Conservation (phyloP, 345 rosid species). For the Chamaenerion angustifolium region DNA sequence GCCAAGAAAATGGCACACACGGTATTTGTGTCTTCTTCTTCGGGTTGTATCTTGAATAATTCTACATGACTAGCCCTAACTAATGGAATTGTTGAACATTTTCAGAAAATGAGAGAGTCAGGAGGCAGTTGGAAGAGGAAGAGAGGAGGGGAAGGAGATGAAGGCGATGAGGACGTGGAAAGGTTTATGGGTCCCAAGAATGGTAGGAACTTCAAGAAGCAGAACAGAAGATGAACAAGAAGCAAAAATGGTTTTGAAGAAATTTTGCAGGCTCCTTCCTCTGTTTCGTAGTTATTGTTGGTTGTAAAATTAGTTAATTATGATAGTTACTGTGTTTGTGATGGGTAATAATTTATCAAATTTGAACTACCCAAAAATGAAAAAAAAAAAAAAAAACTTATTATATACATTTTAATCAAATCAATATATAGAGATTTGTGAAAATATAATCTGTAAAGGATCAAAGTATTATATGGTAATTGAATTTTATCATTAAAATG, state of each 20-base stretch:
- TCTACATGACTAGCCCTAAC: not conserved
- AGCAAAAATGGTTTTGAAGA: no score
- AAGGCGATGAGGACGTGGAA: constrained; percentile 43
- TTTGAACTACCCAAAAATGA: no score
- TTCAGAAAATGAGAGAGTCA: constrained; percentile 48
- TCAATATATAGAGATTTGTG: no score
- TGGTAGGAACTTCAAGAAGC: constrained; percentile 32
- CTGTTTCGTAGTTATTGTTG: not conserved
- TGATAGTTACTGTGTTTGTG: no score
- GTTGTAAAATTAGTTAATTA: no score
- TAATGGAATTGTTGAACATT: constrained; percentile 1
- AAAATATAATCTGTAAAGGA: no score
- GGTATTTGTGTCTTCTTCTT: constrained; percentile 18
- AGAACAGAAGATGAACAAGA: constrained; percentile 9
- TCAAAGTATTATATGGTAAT: no score
- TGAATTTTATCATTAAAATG: no score
- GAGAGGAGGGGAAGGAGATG: constrained; percentile 24
- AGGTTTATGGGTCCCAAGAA: constrained; percentile 34
- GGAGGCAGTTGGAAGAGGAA: constrained; percentile 32
- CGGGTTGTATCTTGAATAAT: not conserved
- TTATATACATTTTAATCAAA: no score
- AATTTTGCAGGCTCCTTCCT: no score
- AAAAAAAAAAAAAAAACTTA: no score
- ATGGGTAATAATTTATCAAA: no score
- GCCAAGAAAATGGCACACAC: constrained; percentile 47